Conservation (phyloP, 495 filamentous ascomycete genomes). For the Aspergillus diversus region DNA sequence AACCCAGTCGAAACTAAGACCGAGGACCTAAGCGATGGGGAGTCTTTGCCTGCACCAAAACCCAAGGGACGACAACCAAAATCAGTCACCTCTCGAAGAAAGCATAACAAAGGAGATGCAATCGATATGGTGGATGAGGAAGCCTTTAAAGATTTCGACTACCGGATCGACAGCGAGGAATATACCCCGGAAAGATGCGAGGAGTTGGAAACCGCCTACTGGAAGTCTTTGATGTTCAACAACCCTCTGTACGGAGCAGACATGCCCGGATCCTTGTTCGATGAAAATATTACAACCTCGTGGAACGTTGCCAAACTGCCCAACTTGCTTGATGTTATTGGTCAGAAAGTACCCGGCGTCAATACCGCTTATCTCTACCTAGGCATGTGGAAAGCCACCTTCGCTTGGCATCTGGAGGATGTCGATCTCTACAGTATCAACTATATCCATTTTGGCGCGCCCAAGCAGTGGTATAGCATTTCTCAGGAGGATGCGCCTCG, state of each 20-base stretch:
- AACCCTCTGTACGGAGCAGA: slow-evolving; percentile 95
- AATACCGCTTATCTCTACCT: slow-evolving; percentile 99
- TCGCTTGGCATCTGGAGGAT: slow-evolving; percentile 98
- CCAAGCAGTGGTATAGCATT: slow-evolving; percentile 99
- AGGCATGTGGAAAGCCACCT: slow-evolving; percentile 99
- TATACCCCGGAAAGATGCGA: slow-evolving; percentile 90
- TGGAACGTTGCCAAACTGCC: slow-evolving; percentile 97
- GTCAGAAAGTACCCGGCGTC: slow-evolving; percentile 93
- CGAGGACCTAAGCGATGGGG: slow-evolving; percentile 55
- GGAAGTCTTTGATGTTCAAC: slow-evolving; percentile 94
- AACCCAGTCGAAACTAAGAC: slow-evolving; percentile 52
- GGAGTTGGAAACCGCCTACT: slow-evolving; percentile 91
- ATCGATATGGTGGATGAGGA: slow-evolving; percentile 76
- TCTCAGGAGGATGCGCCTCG: slow-evolving; percentile 92
- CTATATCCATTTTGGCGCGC: slow-evolving; percentile 97
- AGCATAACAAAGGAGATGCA: slow-evolving; percentile 76
- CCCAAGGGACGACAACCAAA: slow-evolving; percentile 58
- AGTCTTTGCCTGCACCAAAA: slow-evolving; percentile 49
- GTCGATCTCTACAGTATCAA: slow-evolving; percentile 99
- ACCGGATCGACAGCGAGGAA: slow-evolving; percentile 79
- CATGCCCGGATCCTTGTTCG: slow-evolving; percentile 94
- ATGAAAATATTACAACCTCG: slow-evolving; percentile 69
- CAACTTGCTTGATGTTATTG: slow-evolving; percentile 91
- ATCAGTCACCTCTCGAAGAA: slow-evolving; percentile 69
- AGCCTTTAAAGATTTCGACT: slow-evolving; percentile 86